Conservation (phyloP, 1,139 yeast species). For the Kodamaea suecica region DNA sequence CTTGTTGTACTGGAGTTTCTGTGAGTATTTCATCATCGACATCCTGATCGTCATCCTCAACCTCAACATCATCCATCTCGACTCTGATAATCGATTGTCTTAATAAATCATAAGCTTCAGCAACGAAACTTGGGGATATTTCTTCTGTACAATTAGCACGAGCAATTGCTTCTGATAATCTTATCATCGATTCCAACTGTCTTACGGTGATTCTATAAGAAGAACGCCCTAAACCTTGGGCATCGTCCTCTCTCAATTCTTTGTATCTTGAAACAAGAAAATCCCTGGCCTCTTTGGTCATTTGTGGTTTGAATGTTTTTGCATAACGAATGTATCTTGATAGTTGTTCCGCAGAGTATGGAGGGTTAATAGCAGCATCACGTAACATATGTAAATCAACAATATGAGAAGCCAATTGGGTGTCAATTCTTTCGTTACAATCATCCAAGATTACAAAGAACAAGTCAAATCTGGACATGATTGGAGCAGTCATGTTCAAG, state of each 20-base stretch:
- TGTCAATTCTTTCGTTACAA: constrained; percentile 87
- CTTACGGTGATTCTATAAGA: constrained; percentile 95
- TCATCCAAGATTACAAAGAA: constrained; percentile 95
- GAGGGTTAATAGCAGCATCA: constrained; percentile 89
- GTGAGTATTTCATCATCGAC: constrained; percentile 18
- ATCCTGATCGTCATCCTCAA: constrained; percentile 62
- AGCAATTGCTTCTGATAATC: constrained; percentile 95
- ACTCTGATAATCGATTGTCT: constrained; percentile 92
- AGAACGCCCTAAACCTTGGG: constrained; percentile 83
- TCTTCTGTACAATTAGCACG: constrained; percentile 93
- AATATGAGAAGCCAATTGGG: constrained; percentile 87
- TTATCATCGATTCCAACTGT: constrained; percentile 90
- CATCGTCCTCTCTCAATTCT: constrained; percentile 85
- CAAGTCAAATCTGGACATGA: constrained; percentile 96
- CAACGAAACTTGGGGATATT: constrained; percentile 82
- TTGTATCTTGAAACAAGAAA: constrained; percentile 77
- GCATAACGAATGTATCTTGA: constrained; percentile 90
- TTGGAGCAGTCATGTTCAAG: constrained; percentile 97
- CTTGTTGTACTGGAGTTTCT: constrained; percentile 10
- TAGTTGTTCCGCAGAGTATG: constrained; percentile 84
- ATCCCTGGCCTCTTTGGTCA: constrained; percentile 80
- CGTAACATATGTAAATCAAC: constrained; percentile 89
- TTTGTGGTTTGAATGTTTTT: constrained; percentile 84
- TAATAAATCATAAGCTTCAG: constrained; percentile 88
- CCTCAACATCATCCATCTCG: constrained; percentile 88